phyloP scores from a whole-genome alignment of 768 basidiomycete genomes.

The Gymnopilus junonius region DNA sequence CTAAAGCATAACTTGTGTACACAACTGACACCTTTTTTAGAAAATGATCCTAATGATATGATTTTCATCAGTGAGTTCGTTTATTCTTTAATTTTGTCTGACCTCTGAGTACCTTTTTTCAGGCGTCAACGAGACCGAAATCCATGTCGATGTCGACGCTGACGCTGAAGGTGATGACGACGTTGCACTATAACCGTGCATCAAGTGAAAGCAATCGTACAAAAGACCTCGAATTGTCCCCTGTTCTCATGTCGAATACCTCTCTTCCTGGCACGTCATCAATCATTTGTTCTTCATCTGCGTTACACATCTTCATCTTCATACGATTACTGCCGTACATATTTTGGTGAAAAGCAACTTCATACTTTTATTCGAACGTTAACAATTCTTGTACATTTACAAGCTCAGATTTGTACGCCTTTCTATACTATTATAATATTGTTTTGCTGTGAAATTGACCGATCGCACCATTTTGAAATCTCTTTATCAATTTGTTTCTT shows the following conservation, averaged over 20 bases:
- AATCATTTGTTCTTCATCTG: background rate
- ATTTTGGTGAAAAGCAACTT: background rate
- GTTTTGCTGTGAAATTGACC: no score
- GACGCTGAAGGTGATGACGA: conserved; percentile 22
- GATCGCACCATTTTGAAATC: background rate
- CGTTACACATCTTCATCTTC: background rate
- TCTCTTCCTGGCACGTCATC: background rate
- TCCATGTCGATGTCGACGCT: conserved; percentile 22
- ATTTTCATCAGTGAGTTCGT: background rate
- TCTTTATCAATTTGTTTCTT: no score
- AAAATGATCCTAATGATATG: conserved; percentile 18
- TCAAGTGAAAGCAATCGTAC: background rate
- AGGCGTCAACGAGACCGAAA: conserved; percentile 15
- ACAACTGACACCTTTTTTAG: background rate
- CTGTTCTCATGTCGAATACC: background rate
- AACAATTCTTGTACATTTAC: background rate
- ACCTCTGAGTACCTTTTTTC: background rate
- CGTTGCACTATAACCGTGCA: background rate
- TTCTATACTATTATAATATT: background rate
- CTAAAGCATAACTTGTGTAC: background rate
- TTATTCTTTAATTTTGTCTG: background rate
- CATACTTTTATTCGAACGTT: no score
- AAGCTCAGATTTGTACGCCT: background rate
- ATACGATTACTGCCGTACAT: background rate
- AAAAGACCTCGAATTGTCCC: background rate